Evolutionary conservation across 2,329 filamentous ascomycete genomes (phyloP).

Genomic region (Talaromyces rugulosus): DNA sequence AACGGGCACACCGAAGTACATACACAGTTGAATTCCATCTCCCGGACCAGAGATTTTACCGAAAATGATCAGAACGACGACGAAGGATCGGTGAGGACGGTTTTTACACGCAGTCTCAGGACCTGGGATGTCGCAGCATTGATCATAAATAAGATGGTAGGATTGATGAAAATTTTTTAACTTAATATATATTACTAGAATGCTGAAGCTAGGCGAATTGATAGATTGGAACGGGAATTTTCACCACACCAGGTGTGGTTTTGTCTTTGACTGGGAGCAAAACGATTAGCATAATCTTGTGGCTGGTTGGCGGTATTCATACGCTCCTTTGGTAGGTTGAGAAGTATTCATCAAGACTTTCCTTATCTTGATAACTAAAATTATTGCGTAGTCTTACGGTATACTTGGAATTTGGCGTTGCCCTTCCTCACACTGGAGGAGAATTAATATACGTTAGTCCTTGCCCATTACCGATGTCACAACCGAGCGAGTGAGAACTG

Average conservation of each 20-base stretch:
- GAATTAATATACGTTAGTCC: not conserved
- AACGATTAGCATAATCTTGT: not conserved
- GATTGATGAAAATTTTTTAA: too few species aligned
- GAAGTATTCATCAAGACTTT: not conserved
- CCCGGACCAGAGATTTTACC: too few species aligned
- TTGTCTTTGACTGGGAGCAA: not conserved
- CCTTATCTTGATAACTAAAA: not conserved
- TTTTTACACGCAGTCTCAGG: too few species aligned
- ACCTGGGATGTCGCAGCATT: not conserved
- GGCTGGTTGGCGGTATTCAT: not conserved
- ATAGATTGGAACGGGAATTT: not conserved
- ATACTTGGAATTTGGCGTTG: not conserved
- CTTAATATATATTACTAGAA: too few species aligned
- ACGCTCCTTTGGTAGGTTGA: not conserved
- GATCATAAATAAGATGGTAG: not conserved
- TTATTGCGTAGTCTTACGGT: not conserved
- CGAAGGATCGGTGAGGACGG: too few species aligned
- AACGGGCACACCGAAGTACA: too few species aligned
- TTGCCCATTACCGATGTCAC: not conserved
- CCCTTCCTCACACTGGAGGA: not conserved
- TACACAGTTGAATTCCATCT: too few species aligned
- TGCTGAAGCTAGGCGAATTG: too few species aligned
- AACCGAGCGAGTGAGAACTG: not conserved
- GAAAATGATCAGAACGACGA: too few species aligned
- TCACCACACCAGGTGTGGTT: not conserved